Base-by-base conservation (phyloP, 1,284 basidiomycete species). In the Earliella scabrosa region DNA sequence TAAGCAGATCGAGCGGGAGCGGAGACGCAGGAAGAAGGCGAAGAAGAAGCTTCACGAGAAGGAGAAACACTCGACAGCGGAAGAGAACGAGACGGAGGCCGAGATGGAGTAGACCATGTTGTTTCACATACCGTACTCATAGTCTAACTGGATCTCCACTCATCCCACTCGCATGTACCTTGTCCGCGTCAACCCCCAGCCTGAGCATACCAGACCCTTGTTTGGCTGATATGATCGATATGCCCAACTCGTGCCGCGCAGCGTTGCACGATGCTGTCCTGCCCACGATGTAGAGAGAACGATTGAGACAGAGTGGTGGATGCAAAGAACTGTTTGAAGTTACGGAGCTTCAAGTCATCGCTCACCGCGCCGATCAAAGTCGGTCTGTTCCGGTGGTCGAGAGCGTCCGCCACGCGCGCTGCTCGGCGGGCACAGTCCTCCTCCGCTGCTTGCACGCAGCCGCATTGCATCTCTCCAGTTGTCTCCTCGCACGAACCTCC, bases 1-100 rank as follows among this genome's bases (percentile, higher is more conserved):
- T 3, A 88, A 80, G 65, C 82, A 90, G 66, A 76, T 82, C 36
- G 90, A 92, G 72, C 77, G 89, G 59, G 87, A 90, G 61, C 81
- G 90, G 31, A 78, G 79, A 52, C 77, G 86, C 60, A 78, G 80
- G 54, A 91, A 86, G 73, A 92, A 90, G 67, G 77, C 75, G 7
- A 75, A 70, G 53, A 67, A 72, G 62, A 73, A 70, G 56, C 52
- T 60, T 56, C 49, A 58, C 50, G 51, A 51, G 45, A 59, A 53
- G 39, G 59, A 66, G 24, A 39, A 54, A 44, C 64, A 68, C 24
- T 34, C 18, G 11, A 54, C 63, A 16, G 29, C 26, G 18, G 31
- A 43, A 26, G 46, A 39, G 24, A 2, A 14, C 24, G 27, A 43
- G 40, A 27, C n/a, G 1, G 39, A 26, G 11, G 32, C n/a, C 10